Evolutionary conservation across 768 basidiomycete genomes (phyloP).

Genomic region (Kwoniella bestiolae): DNA sequence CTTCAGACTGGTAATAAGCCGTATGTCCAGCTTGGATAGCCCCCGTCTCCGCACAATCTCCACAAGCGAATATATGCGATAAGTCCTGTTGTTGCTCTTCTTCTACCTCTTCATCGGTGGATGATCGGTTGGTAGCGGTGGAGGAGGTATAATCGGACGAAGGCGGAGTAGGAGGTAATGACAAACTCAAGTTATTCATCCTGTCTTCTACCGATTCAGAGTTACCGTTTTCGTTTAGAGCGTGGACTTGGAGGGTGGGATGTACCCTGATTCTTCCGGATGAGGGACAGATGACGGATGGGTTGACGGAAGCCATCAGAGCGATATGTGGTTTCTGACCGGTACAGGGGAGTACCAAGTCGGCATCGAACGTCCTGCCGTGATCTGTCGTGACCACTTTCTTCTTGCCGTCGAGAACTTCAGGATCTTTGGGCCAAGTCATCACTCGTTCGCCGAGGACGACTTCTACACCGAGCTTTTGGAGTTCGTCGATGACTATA

Average conservation of each 20-base stretch:
- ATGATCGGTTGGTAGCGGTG: neutral
- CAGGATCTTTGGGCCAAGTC: conserved; percentile 42
- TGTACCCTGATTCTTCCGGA: conserved; percentile 47
- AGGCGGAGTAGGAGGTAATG: conserved; percentile 24
- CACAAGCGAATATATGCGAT: conserved; percentile 54
- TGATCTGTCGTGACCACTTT: conserved; percentile 48
- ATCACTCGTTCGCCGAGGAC: conserved; percentile 49
- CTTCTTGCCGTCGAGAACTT: conserved; percentile 38
- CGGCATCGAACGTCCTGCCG: conserved; percentile 48
- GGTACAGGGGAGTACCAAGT: conserved; percentile 54
- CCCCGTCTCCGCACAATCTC: conserved; percentile 55
- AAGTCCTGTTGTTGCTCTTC: conserved; percentile 18
- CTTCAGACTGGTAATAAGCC: conserved; percentile 55
- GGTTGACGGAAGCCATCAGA: conserved; percentile 44
- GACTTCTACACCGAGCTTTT: conserved; percentile 47
- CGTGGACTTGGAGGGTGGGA: conserved; percentile 47
- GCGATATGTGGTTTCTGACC: conserved; percentile 56
- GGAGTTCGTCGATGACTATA: conserved; percentile 42
- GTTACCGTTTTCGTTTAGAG: conserved; percentile 19
- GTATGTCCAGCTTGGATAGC: conserved; percentile 58
- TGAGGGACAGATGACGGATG: conserved; percentile 42
- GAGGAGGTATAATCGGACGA: conserved; percentile 10
- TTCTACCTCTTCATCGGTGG: conserved; percentile 3
- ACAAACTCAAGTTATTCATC: conserved; percentile 26
- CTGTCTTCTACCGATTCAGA: conserved; percentile 25